phyloP scores from a whole-genome alignment of 805 yeast species.

The Candida maesae region DNA sequence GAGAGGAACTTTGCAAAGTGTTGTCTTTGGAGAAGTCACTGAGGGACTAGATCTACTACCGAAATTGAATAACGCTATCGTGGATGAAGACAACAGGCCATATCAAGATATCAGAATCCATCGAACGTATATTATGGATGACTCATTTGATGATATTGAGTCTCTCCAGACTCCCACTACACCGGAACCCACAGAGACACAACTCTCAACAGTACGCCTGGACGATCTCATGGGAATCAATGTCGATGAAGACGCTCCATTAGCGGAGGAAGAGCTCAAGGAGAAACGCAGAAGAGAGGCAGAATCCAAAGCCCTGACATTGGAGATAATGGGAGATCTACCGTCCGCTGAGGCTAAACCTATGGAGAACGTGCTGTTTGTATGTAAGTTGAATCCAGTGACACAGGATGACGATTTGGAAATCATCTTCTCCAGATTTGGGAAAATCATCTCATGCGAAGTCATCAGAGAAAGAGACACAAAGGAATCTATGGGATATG shows the following conservation, averaged over 20 bases:
- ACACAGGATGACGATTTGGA: slow-evolving; percentile 55
- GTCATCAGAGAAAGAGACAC: slow-evolving; percentile 46
- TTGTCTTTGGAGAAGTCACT: slow-evolving; percentile 46
- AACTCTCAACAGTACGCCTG: slow-evolving; percentile 32
- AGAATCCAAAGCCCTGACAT: slow-evolving; percentile 52
- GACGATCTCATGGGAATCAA: slow-evolving; percentile 22
- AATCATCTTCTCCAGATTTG: slow-evolving; percentile 59
- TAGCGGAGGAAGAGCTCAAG: slow-evolving; percentile 28
- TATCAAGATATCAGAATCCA: slow-evolving; percentile 48
- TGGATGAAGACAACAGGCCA: slow-evolving; percentile 41
- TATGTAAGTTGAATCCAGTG: slow-evolving; percentile 60
- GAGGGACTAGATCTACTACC: slow-evolving; percentile 49
- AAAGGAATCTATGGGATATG: slow-evolving; percentile 54
- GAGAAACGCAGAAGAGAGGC: slow-evolving; percentile 34
- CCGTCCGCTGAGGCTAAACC: slow-evolving; percentile 58
- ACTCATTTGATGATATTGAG: slow-evolving; percentile 44
- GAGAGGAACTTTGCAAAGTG: slow-evolving; percentile 13
- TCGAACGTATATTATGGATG: slow-evolving; percentile 46
- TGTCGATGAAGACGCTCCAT: slow-evolving; percentile 14
- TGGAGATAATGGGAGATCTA: slow-evolving; percentile 62
- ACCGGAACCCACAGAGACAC: slow-evolving; percentile 35
- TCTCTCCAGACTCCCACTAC: slow-evolving; percentile 26
- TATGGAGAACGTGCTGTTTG: slow-evolving; percentile 56
- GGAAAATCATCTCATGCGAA: slow-evolving; percentile 48
- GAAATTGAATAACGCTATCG: slow-evolving; percentile 35